A percentile compares a stretch with the other conserved stretches of the same genome.
Conservation (phyloP, 805 yeast genomes). For the Zygosaccharomyces siamensis region DNA sequence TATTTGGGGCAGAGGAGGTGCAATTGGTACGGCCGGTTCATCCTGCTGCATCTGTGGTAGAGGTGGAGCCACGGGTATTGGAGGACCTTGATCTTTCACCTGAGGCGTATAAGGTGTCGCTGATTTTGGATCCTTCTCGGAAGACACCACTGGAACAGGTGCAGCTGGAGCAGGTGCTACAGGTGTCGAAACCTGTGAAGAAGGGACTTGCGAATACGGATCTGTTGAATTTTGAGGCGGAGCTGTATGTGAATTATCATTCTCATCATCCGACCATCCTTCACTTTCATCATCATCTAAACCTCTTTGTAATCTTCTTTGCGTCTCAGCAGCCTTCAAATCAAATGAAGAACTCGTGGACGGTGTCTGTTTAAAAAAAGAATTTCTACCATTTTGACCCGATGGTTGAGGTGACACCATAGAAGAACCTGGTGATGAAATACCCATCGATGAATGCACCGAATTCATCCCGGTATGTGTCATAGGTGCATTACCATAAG, state of each 20-base stretch:
- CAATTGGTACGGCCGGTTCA: conserved; percentile 36
- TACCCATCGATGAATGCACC: background rate
- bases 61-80: conserved; percentile 33
- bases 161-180: conserved; percentile 12
- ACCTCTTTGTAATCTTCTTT: conserved; percentile 65
- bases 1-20: conserved; percentile 41
- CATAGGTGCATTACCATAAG: background rate
- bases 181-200: conserved; percentile 5
- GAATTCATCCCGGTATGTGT: background rate
- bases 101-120: conserved; percentile 24
- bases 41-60: conserved; percentile 23
- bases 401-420: conserved; percentile 6
- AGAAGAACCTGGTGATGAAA: background rate
- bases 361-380: conserved; percentile 52
- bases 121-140: conserved; percentile 3
- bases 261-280: conserved; percentile 37
- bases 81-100: conserved; percentile 16
- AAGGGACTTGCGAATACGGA: conserved; percentile 10
- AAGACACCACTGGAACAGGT: conserved; percentile 25
- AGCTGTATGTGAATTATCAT: conserved; percentile 8
- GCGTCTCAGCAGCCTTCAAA: conserved; percentile 57
- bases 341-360: conserved; percentile 40
- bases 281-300: conserved; percentile 34
- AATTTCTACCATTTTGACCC: conserved; percentile 36
- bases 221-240: conserved; percentile 13